Percentiles rank a stretch among this genome's conserved stretches.
phyloP scores from a whole-genome alignment of 495 filamentous ascomycete genomes.

The Xylaria castorea region DNA sequence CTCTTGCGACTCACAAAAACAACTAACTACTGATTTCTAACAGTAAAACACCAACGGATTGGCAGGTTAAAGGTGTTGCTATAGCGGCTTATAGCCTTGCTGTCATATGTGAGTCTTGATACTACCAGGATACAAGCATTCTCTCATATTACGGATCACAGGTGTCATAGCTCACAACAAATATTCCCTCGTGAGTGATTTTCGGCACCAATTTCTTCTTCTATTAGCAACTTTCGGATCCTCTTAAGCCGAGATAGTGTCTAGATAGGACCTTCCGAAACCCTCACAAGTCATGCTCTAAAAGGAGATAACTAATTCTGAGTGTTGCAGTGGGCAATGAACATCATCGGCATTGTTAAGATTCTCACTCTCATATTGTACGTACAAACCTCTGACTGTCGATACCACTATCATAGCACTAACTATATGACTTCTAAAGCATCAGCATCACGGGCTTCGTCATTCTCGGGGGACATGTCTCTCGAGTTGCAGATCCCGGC shows the following conservation, averaged over 20 bases:
- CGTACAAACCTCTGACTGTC: neutral
- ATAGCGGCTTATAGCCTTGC: slow-evolving; percentile 65
- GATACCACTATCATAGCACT: neutral
- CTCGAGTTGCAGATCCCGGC: slow-evolving; percentile 59
- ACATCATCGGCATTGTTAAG: slow-evolving; percentile 63
- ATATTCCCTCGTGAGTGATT: slow-evolving; percentile 51
- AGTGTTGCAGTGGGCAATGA: slow-evolving; percentile 47
- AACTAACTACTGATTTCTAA: neutral
- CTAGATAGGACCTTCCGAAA: neutral
- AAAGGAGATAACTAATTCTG: neutral
- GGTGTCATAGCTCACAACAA: slow-evolving; percentile 61
- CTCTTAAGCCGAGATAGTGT: neutral
- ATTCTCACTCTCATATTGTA: slow-evolving; percentile 61
- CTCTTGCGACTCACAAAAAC: neutral
- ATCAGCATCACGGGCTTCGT: slow-evolving; percentile 66
- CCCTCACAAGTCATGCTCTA: neutral
- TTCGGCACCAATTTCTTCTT: too few species aligned
- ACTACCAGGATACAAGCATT: neutral
- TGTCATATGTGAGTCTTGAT: slow-evolving; percentile 46
- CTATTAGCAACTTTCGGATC: neutral
- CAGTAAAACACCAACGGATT: slow-evolving; percentile 58
- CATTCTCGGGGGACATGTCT: slow-evolving; percentile 63
- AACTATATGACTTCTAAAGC: slow-evolving; percentile 8
- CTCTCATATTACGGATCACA: slow-evolving; percentile 26
- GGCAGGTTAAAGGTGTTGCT: slow-evolving; percentile 70